Base-by-base conservation (phyloP, 768 basidiomycete genomes). In the Phlebiopsis gigantea region DNA sequence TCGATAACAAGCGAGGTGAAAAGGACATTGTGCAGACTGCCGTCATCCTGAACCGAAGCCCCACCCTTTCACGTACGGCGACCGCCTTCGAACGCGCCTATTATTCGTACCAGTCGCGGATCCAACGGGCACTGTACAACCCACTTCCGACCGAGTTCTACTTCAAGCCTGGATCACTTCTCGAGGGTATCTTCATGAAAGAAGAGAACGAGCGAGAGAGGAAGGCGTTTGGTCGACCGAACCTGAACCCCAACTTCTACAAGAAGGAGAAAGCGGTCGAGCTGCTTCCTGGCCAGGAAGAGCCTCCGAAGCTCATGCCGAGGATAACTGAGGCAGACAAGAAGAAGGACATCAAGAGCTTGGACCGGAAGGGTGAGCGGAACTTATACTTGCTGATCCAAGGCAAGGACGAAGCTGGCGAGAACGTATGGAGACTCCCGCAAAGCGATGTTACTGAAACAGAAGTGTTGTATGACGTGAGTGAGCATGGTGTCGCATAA, bases 81-180 rank as follows among this genome's bases (percentile, higher is more conserved):
- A 83, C 83, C 0, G 72, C 79, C 1, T 88, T 96, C 64, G 91
- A 95, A 71, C 74, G 77, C 62, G 84, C 90, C 12, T 94, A 89
- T 71, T 87, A 90, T 71, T 77, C 80, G 53, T 95, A 96, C 77
- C 89, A 93, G 68, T 77, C 82, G 8, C 85, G 90, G 43, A 81
- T 98, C 66, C 82, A 85, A 65, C 87, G 90, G 62, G 87, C 93
- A 2, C 74, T 98, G 47, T 87, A 88, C 68, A 91, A 92, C 63
- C 94, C 94, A 0, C 86, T 93, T 69, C 90, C 94, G 17, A 77
- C 82, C 57, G 86, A 93, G 46, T 93, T 96, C 72, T 98, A 95
- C 75, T 96, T 96, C 79, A 93, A 93, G 72, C 85, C 85, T 49
- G 94, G 94, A 8, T 90, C 93, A 0, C 77, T 90, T 15, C 80